phyloP scores from a whole-genome alignment of 1,284 basidiomycete genomes.

The Heliocybe sulcata region DNA sequence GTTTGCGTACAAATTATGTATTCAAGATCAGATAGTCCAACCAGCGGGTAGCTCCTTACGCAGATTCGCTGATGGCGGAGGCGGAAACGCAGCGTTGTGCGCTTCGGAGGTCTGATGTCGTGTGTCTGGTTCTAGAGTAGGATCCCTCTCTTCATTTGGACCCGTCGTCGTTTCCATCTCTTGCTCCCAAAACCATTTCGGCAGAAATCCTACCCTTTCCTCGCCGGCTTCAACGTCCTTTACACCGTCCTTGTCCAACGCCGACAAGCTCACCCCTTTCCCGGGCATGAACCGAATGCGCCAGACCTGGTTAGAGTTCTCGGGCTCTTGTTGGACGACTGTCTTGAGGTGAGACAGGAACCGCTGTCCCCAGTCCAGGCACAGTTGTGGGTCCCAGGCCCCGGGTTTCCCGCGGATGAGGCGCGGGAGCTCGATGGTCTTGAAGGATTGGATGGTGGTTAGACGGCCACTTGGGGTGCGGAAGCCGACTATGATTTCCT shows the following conservation, averaged over 20 bases:
- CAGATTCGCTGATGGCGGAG: no score
- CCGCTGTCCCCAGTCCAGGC: conserved; percentile 66
- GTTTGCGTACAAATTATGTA: no score
- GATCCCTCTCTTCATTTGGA: not conserved
- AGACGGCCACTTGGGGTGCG: conserved; percentile 73
- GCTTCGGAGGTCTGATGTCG: not conserved
- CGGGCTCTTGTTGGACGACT: conserved; percentile 14
- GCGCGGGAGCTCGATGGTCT: conserved; percentile 66
- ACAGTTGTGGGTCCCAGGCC: conserved; percentile 74
- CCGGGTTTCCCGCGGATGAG: conserved; percentile 67
- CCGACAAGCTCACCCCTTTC: conserved; percentile 36
- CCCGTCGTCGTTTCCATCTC: not conserved
- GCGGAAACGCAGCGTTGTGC: not conserved
- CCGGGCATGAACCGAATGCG: conserved; percentile 56
- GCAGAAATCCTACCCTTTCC: conserved; percentile 69
- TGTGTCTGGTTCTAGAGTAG: not conserved
- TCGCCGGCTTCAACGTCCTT: conserved; percentile 57
- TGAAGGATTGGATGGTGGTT: conserved; percentile 56
- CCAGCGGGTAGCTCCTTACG: not conserved
- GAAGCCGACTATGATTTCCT: conserved; percentile 92
- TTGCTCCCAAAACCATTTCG: conserved; percentile 64
- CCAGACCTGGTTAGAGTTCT: conserved; percentile 40
- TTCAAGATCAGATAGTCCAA: not conserved
- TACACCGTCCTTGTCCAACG: conserved; percentile 38
- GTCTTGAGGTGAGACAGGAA: conserved; percentile 54